Conservation (phyloP, 768 basidiomycete genomes). For the Serendipita indica region DNA sequence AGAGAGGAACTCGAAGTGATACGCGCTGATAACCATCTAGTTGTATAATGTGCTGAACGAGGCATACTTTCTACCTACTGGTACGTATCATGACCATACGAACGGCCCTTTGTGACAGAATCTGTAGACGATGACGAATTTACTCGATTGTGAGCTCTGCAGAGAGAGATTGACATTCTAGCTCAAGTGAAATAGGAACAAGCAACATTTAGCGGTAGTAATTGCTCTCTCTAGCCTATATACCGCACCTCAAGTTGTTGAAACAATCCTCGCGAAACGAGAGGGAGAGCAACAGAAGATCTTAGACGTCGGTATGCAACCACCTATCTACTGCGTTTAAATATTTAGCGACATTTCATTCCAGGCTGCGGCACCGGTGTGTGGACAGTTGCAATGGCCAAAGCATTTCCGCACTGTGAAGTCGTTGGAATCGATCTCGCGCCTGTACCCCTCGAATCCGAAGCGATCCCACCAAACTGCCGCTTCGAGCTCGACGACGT, state of each 20-base stretch:
- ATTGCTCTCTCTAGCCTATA: background rate
- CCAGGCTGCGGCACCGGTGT: slow-evolving; percentile 6
- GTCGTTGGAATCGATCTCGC: slow-evolving; percentile 11
- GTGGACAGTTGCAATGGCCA: background rate
- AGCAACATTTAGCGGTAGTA: background rate
- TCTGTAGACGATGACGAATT: background rate
- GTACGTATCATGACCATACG: background rate
- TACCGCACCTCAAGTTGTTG: background rate
- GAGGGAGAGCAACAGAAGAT: background rate
- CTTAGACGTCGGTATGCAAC: background rate
- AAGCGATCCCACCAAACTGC: slow-evolving; percentile 9
- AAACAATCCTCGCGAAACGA: background rate
- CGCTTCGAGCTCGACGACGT: slow-evolving; percentile 11
- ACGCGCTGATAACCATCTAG: background rate
- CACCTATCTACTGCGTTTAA: background rate
- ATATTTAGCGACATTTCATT: background rate
- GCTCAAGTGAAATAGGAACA: background rate
- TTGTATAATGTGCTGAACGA: slow-evolving; percentile 1
- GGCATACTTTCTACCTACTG: background rate
- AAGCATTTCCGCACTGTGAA: slow-evolving; percentile 8
- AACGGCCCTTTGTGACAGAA: background rate
- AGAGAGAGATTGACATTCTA: background rate
- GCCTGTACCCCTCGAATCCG: slow-evolving; percentile 6
- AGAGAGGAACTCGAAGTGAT: too few species aligned
- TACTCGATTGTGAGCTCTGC: background rate